A percentile compares a stretch with the other conserved stretches of the same genome.
These are phyloP conservation scores for Lumnitzera racemosa DNA, from an alignment of 345 rosid species.

Conservation along the genomic window DNA sequence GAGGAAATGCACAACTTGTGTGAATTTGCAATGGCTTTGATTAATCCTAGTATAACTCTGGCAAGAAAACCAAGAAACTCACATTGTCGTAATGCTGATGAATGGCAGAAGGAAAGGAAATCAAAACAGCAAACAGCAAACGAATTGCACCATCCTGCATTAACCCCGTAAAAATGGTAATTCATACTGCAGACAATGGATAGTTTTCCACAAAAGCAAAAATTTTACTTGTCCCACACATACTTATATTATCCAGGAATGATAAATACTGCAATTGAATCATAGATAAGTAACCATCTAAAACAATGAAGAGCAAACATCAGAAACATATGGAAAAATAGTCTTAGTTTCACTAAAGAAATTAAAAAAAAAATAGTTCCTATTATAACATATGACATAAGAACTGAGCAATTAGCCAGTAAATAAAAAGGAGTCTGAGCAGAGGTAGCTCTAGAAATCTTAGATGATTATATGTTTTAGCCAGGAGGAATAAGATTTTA, in stretches of 20 bases:
- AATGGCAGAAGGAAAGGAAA: slow-evolving; percentile 8
- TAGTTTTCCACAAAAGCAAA: not conserved
- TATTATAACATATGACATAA: not conserved
- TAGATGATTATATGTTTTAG: too few relatives aligned
- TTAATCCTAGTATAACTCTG: not conserved
- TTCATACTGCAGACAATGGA: not conserved
- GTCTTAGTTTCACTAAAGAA: not conserved
- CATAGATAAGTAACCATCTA: not conserved
- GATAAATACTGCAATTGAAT: not conserved
- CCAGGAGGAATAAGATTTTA: too few relatives aligned
- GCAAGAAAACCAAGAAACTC: slow-evolving; percentile 2
- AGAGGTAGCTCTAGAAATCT: too few relatives aligned
- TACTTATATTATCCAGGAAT: too few relatives aligned
- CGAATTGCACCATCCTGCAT: slow-evolving; percentile 7
- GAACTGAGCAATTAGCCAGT: not conserved
- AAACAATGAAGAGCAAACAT: not conserved
- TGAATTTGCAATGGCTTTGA: too few relatives aligned
- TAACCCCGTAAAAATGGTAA: not conserved
- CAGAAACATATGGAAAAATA: not conserved
- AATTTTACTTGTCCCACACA: not conserved
- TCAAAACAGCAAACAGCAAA: slow-evolving; percentile 5
- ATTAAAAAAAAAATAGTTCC: not conserved
- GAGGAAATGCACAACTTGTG: too few relatives aligned
- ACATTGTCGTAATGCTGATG: slow-evolving; percentile 8
- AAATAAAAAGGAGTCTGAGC: too few relatives aligned